Evolutionary conservation across 2,329 filamentous ascomycete genomes (phyloP).

Genomic region (Ceratocystis alfenasii): DNA sequence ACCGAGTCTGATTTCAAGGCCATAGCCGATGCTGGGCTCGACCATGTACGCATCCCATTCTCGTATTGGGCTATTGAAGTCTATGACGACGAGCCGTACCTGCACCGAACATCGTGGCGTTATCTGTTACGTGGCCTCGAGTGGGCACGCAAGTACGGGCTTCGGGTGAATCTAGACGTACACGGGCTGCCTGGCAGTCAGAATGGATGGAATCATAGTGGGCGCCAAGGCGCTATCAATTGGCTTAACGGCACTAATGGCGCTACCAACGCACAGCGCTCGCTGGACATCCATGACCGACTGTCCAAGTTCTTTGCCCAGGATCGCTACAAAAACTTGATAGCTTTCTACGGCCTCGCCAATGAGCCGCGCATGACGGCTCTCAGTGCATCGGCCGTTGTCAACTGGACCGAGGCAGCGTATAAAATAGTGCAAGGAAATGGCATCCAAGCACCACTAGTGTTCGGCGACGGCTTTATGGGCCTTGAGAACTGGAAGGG

Average conservation of each 20-base stretch:
- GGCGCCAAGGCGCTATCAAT: slow-evolving; percentile 62
- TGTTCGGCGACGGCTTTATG: slow-evolving; percentile 92
- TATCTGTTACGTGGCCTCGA: slow-evolving; percentile 89
- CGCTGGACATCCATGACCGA: slow-evolving; percentile 75
- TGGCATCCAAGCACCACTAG: slow-evolving; percentile 58
- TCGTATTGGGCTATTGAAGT: slow-evolving; percentile 88
- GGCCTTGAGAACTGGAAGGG: slow-evolving; percentile 86
- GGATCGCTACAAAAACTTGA: slow-evolving; percentile 78
- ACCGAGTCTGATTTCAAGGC: slow-evolving; percentile 72
- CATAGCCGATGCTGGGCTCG: slow-evolving; percentile 76
- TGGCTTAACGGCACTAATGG: slow-evolving; percentile 93
- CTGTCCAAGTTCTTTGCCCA: slow-evolving; percentile 89
- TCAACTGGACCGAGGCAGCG: slow-evolving; percentile 67
- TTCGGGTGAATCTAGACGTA: slow-evolving; percentile 85
- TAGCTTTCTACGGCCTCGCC: slow-evolving; percentile 84
- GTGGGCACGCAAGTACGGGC: slow-evolving; percentile 80
- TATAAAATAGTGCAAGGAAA: slow-evolving; percentile 63
- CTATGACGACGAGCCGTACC: slow-evolving; percentile 77
- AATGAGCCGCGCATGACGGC: slow-evolving; percentile 88
- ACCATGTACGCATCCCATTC: slow-evolving; percentile 92
- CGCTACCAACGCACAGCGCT: slow-evolving; percentile 61
- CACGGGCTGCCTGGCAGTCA: slow-evolving; percentile 88
- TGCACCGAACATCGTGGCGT: slow-evolving; percentile 77
- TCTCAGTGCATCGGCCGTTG: slow-evolving; percentile 53
- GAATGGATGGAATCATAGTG: slow-evolving; percentile 97